Evolutionary conservation across 331 rosid genomes (phyloP).

Genomic region (Prunus yedoensis): DNA sequence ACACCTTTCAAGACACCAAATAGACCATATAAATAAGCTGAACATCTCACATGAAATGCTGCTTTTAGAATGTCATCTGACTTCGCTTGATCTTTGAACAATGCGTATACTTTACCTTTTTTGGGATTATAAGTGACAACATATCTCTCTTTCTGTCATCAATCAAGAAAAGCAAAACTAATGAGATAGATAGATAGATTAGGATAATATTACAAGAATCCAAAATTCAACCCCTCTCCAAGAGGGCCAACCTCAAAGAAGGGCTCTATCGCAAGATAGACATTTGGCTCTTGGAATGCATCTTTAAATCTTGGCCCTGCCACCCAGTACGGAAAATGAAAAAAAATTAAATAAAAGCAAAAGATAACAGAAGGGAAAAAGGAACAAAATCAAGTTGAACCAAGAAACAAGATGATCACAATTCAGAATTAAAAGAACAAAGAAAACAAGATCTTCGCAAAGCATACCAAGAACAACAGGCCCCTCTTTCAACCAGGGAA

Average conservation of each 20-base stretch:
- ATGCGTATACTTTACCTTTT: conserved; percentile 82
- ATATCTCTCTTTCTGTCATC: conserved; percentile 78
- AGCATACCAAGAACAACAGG: conserved; percentile 86
- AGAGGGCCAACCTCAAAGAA: conserved; percentile 62
- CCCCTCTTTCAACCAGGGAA: conserved; percentile 85
- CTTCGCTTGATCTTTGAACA: conserved; percentile 92
- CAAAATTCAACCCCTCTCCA: conserved; percentile 11
- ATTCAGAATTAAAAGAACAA: conserved; percentile 17
- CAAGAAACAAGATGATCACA: conserved; percentile 25
- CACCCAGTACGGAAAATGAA: conserved; percentile 22
- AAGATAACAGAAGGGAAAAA: conserved; percentile 17
- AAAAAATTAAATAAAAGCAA: conserved; percentile 19
- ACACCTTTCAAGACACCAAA: conserved; percentile 7
- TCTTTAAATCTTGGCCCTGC: conserved; percentile 93
- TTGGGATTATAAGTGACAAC: conserved; percentile 84
- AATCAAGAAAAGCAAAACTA: conserved; percentile 27
- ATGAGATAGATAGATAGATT: not conserved
- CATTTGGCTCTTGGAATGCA: conserved; percentile 90
- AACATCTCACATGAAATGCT: conserved; percentile 84
- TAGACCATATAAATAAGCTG: conserved; percentile 17
- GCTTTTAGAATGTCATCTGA: conserved; percentile 97
- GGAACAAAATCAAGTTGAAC: conserved; percentile 8
- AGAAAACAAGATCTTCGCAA: conserved; percentile 5
- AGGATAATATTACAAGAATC: not conserved
- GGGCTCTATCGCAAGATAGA: conserved; percentile 76